A percentile compares a stretch with the other conserved stretches of the same genome.
Evolutionary conservation across 495 filamentous ascomycete species (phyloP).

Genomic region (Barbatosphaeria neglecta): DNA sequence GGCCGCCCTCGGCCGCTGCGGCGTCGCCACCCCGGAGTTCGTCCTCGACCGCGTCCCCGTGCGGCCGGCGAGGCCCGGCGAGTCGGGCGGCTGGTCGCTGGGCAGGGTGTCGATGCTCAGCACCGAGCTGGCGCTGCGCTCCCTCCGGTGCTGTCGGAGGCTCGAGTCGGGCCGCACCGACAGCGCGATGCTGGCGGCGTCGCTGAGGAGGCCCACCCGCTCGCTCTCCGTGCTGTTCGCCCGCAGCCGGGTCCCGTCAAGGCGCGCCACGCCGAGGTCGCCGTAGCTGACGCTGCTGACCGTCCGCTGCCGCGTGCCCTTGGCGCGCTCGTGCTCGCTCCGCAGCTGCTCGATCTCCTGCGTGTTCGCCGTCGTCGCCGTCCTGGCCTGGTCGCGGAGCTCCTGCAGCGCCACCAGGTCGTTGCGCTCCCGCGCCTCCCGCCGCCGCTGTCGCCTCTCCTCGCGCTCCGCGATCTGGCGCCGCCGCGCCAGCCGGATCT

Average conservation of each 20-base stretch:
- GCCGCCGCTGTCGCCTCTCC: constrained; percentile 49
- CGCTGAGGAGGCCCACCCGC: constrained; percentile 57
- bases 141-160: constrained; percentile 27
- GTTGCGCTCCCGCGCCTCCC: constrained; percentile 58
- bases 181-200: constrained; percentile 49
- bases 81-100: constrained; percentile 8
- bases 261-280: constrained; percentile 72
- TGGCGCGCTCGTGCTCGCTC: constrained; percentile 53
- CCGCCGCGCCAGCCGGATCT: constrained; percentile 71
- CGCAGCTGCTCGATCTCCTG: constrained; percentile 41
- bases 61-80: constrained; percentile 10
- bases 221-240: constrained; percentile 73
- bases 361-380: constrained; percentile 20
- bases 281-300: constrained; percentile 80
- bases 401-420: constrained; percentile 53
- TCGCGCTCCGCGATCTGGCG: constrained; percentile 68
- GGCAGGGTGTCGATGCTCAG: constrained; percentile 33
- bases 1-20: constrained; percentile 7
- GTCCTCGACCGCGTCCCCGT: constrained; percentile 10
- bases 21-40: constrained; percentile 14
- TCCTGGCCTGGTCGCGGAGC: constrained; percentile 32
- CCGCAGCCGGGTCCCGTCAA: constrained; percentile 78
- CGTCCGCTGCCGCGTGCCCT: constrained; percentile 53
- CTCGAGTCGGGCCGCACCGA: constrained; percentile 4
- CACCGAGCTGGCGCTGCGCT: constrained; percentile 32